Evolutionary conservation across 176 grass and related monocot genomes (phyloP).

Genomic region (Aegilops speltoides): DNA sequence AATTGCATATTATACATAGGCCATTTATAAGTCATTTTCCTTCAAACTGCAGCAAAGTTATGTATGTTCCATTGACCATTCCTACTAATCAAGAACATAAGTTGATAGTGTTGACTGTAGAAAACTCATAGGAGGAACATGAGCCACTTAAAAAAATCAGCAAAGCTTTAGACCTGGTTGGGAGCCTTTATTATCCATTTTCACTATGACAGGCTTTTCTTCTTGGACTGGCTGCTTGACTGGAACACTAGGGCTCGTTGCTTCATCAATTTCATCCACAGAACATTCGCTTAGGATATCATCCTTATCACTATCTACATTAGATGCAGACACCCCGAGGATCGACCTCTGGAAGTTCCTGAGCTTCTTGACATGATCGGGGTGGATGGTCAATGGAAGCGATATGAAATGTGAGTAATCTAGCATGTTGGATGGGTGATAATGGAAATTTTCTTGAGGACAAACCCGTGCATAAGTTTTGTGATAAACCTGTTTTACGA

Average conservation of each 20-base stretch:
- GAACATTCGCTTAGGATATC: constrained; percentile 41
- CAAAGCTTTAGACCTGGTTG: constrained; percentile 33
- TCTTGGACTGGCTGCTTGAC: constrained; percentile 45
- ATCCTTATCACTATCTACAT: constrained; percentile 42
- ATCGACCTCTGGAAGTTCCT: constrained; percentile 70
- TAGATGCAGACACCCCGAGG: constrained; percentile 42
- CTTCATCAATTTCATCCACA: constrained; percentile 45
- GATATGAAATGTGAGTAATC: constrained; percentile 95
- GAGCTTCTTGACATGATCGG: constrained; percentile 66
- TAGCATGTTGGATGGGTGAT: constrained; percentile 12
- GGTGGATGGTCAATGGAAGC: constrained; percentile 83
- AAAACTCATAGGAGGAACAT: constrained; percentile 13
- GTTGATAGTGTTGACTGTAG: neutral
- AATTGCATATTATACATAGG: neutral
- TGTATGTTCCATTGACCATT: neutral
- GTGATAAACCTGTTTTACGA: too few relatives aligned
- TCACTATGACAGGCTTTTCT: constrained; percentile 40
- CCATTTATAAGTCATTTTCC: neutral
- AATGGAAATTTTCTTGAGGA: too few relatives aligned
- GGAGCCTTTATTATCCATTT: constrained; percentile 31
- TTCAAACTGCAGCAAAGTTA: neutral
- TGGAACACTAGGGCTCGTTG: constrained; percentile 27
- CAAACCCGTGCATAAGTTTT: too few relatives aligned
- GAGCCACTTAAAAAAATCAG: neutral
- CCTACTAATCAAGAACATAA: neutral